Evolutionary conservation across 148 eudicot species (phyloP), one percentile per base, ranked within the genome.

Genomic region (Rhododendron mucronatum): DNA sequence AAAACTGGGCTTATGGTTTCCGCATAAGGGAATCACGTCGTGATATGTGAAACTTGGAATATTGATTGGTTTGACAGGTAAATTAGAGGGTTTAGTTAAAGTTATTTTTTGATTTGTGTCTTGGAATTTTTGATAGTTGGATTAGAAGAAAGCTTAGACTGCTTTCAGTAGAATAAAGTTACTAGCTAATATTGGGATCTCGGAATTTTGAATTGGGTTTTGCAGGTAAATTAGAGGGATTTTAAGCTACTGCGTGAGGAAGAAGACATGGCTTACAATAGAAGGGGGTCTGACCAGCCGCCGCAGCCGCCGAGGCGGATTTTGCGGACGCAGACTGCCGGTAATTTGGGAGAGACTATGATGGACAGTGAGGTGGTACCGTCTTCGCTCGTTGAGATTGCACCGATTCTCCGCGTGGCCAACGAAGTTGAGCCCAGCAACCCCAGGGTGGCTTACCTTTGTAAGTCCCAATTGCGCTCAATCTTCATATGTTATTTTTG

Each of bases 321-420:
- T 71, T 57, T 88, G 89, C 88, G 95, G 89, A 92, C 95, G 18
- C 93, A 92, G 84, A 93, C 94, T 14, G 92, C 87, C 3, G 94
- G 95, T 23, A 93, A 90, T 90, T 69, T 93, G 37, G 93, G 94
- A 35, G 95, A 90, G 84, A 83, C 90, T 3, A 91, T 92, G 90
- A 88, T 92, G 90, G 95, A 93, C 57, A 93, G 94, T 89, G 95
- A 93, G 82, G 93, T 93, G 78, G 95, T 93, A 69, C 95, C 95
- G 9, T 93, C 94, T 8, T 93, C 95, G 28, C 87, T 93, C 57
- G 92, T 90, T 28, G 92, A 93, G 74, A 93, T 93, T 82, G 95
- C 95, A 13, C 95, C 95, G 0, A 93, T 93, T 89, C 91, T 93
- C 67, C 93, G 95, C 79, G 95, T 93, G 18, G 95, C 94, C 61